Evolutionary conservation across 306 rosid species (phyloP), one percentile per base, ranked within the genome.

Genomic region (Trifolium dubium): DNA sequence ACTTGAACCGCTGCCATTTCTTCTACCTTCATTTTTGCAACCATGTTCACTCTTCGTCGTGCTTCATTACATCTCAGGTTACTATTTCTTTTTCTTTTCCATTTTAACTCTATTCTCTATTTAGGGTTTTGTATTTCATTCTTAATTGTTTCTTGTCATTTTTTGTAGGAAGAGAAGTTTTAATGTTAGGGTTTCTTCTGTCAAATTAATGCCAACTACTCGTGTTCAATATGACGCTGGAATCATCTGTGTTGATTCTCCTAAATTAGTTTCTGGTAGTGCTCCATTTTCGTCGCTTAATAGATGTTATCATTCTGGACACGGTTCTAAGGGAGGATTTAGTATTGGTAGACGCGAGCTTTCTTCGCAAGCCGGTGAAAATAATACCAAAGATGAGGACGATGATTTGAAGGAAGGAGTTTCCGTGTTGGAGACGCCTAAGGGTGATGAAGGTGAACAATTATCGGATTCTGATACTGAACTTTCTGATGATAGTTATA

Each of bases 31-130:
- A 31, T 43, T 30, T 13, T 56, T n/a, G 15, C 41, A 30, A 62
- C 39, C 83, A 93, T 91, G 98, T 93, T 88, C 90, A 88, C 97
- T 80, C 88, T 91, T 71, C 96, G 92, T 82, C 92, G 94, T 43
- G 89, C 87, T 81, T 85, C 92, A 12, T 11, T 83, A 78, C 69
- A 87, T 60, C 83, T 89, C 72, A 84, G 97, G 98, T 93, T 79
- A 43, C 4, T 18, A 1, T n/a, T n/a, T n/a, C n/a, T 41, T 54
- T 71, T 53, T 37, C 3, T 18, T 35, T 10, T 6, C 8, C 8
- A 3, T 69, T 50, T 50, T 8, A 11, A 41, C 6, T 23, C 6
- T 23, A 23, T 23, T 23, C 23, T 23, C 23, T 23, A 23, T 23
- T 23, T 13, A 29, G 30, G 15, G 8, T 23, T 71, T 75, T 14